Conservation (phyloP, 2,329 filamentous ascomycete species). For the Remersonia thermophila region DNA sequence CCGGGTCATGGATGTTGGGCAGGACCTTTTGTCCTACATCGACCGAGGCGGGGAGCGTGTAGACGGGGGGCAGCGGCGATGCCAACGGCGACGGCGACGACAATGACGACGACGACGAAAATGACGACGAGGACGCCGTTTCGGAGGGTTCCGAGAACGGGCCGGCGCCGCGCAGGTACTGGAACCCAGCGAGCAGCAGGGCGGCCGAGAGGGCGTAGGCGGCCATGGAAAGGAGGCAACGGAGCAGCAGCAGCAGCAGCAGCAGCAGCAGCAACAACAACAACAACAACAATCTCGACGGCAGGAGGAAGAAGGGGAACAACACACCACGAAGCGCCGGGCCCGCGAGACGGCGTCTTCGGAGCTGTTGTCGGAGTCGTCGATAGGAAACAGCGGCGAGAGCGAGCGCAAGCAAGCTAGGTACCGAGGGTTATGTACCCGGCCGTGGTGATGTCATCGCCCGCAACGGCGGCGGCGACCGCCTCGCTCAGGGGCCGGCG, state of each 20-base stretch:
- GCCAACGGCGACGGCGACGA: background rate
- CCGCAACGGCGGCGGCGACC: background rate
- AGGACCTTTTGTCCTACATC: constrained; percentile 36
- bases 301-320: too few species aligned
- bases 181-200: constrained; percentile 3
- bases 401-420: too few species aligned
- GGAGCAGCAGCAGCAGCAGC: too few species aligned
- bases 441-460: background rate
- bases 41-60: constrained; percentile 34
- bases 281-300: too few species aligned
- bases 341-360: too few species aligned
- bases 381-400: too few species aligned
- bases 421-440: too few species aligned
- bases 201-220: constrained; percentile 1
- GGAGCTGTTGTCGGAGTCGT: too few species aligned
- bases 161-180: background rate
- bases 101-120: too few species aligned
- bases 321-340: too few species aligned
- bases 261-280: too few species aligned
- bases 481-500: background rate
- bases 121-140: too few species aligned
- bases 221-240: constrained; percentile 2
- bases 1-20: constrained; percentile 52
- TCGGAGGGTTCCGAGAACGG: background rate
- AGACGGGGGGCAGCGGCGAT: constrained; percentile 15